A percentile compares a stretch with the other conserved stretches of the same genome.
Conservation (phyloP, 352 stramenopile species). For the Phytophthora multivora region DNA sequence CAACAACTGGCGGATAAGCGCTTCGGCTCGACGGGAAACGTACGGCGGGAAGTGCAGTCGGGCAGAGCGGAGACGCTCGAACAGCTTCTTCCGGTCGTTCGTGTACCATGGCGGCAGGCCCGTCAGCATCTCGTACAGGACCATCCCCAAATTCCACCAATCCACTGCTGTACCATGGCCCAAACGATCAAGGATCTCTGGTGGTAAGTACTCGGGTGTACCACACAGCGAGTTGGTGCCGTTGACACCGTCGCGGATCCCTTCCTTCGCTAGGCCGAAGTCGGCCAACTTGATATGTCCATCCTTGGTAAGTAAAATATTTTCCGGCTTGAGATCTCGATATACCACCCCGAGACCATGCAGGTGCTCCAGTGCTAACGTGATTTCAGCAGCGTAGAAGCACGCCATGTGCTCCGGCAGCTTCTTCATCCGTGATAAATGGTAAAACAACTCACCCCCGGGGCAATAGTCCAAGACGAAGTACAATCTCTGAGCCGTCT, state of each 20-base stretch:
- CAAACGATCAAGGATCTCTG: constrained; percentile 80
- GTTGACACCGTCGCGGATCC: constrained; percentile 65
- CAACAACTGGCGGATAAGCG: constrained; percentile 80
- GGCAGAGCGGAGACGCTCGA: constrained; percentile 80
- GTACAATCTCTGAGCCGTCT: constrained; percentile 92
- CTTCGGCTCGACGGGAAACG: constrained; percentile 75
- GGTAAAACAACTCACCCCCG: constrained; percentile 89
- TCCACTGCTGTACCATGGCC: constrained; percentile 92
- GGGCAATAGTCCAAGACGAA: constrained; percentile 96
- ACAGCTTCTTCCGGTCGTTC: constrained; percentile 89
- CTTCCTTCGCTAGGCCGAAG: constrained; percentile 85
- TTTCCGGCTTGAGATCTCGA: constrained; percentile 78
- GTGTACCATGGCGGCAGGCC: constrained; percentile 89
- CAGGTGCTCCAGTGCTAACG: constrained; percentile 82
- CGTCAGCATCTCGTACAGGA: constrained; percentile 85
- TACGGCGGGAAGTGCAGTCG: constrained; percentile 86
- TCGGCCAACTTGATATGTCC: constrained; percentile 91
- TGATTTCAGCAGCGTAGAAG: constrained; percentile 91
- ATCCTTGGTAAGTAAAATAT: constrained; percentile 77
- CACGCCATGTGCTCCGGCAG: constrained; percentile 88
- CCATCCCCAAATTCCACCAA: constrained; percentile 92
- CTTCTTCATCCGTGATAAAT: constrained; percentile 88
- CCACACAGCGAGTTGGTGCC: constrained; percentile 85
- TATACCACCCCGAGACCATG: constrained; percentile 87
- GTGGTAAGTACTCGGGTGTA: constrained; percentile 89